Conservation (phyloP, 306 rosid species). For the Glycine latifolia region DNA sequence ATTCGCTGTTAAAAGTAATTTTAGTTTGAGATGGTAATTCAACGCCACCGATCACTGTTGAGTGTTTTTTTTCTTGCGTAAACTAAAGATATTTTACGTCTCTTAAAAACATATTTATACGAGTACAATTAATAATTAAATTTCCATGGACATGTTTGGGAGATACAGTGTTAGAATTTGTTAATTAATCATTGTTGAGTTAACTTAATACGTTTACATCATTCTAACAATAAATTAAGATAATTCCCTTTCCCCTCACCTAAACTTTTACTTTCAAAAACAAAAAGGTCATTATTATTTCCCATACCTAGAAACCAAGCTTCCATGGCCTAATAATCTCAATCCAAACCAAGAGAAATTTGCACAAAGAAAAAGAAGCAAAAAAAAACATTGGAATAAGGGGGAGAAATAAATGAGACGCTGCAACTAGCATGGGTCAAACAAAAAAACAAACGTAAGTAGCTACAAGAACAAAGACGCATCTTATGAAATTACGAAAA, state of each 20-base stretch:
- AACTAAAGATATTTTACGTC: not conserved
- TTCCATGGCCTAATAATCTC: not conserved
- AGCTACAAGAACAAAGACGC: not conserved
- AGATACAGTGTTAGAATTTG: not conserved
- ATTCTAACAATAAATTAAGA: not conserved
- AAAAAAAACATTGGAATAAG: not conserved
- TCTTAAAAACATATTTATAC: not conserved
- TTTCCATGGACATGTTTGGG: not conserved
- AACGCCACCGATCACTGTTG: not conserved
- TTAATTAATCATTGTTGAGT: not conserved
- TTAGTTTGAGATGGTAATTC: too few relatives aligned
- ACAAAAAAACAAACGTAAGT: not conserved
- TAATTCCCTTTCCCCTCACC: not conserved
- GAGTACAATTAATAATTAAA: not conserved
- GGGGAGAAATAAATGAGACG: not conserved
- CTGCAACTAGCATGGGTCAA: not conserved
- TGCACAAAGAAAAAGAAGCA: not conserved
- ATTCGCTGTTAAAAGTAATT: not conserved
- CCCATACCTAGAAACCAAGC: not conserved
- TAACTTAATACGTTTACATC: not conserved
- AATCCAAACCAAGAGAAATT: not conserved
- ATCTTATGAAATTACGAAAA: not conserved
- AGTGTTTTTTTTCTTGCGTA: not conserved
- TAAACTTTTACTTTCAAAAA: not conserved
- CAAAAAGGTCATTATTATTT: not conserved